A percentile compares a stretch with the other conserved stretches of the same genome.
These are phyloP conservation scores for Calonectria leucothoes DNA, from an alignment of 2,329 filamentous ascomycete species.

Conservation along the genomic window DNA sequence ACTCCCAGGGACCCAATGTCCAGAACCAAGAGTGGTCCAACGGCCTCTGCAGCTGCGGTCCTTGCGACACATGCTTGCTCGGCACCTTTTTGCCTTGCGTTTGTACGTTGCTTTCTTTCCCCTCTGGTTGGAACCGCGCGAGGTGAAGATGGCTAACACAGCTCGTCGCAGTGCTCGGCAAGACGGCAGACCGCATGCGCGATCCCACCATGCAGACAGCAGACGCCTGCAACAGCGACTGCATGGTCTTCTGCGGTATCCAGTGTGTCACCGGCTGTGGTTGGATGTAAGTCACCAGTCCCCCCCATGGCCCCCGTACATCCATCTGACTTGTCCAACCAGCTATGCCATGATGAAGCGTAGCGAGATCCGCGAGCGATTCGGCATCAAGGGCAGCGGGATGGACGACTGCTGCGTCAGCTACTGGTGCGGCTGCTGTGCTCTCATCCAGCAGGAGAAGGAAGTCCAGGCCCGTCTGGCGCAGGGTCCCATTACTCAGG, in stretches of 20 bases:
- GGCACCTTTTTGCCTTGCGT: slow-evolving; percentile 56
- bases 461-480: slow-evolving; percentile 54
- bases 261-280: slow-evolving; percentile 54
- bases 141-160: slow-evolving; percentile 24
- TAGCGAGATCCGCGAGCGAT: slow-evolving; percentile 62
- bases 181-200: slow-evolving; percentile 56
- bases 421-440: slow-evolving; percentile 68
- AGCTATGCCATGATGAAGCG: slow-evolving; percentile 65
- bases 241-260: slow-evolving; percentile 53
- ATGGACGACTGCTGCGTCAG: slow-evolving; percentile 62
- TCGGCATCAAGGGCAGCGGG: slow-evolving; percentile 63
- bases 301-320: background rate
- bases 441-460: slow-evolving; percentile 68
- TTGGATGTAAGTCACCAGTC: slow-evolving; percentile 52
- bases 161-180: slow-evolving; percentile 53
- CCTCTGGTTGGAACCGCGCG: background rate
- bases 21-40: slow-evolving; percentile 51
- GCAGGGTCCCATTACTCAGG: slow-evolving; percentile 44
- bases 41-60: slow-evolving; percentile 54
- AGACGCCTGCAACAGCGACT: slow-evolving; percentile 55
- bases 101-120: slow-evolving; percentile 46
- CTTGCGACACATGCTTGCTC: slow-evolving; percentile 52
- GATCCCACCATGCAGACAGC: slow-evolving; percentile 55
- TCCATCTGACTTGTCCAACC: background rate
- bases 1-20: slow-evolving; percentile 40